Evolutionary conservation across 257 asterid species (phyloP).

Genomic region (Prunella vulgaris): DNA sequence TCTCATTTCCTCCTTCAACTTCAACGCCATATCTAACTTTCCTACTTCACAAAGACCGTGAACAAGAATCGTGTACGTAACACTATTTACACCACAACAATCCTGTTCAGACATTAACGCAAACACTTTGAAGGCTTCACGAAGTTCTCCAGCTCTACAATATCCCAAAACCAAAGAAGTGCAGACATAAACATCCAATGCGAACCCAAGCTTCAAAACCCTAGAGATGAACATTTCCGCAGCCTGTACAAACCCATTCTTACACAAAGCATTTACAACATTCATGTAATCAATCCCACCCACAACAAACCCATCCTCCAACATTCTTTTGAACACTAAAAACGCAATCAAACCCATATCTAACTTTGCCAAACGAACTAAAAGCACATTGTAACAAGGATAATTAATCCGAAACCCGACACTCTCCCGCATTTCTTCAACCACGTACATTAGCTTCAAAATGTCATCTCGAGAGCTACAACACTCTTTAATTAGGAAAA

Average conservation of each 20-base stretch:
- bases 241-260: constrained; percentile 37
- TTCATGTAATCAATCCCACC: constrained; percentile 36
- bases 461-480: constrained; percentile 25
- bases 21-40: constrained; percentile 32
- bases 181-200: constrained; percentile 31
- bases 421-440: constrained; percentile 29
- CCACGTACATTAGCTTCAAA: constrained; percentile 33
- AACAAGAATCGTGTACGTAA: constrained; percentile 33
- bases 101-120: constrained; percentile 36
- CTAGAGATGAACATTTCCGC: constrained; percentile 40
- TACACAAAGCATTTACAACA: constrained; percentile 42
- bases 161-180: constrained; percentile 43
- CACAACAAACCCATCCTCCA: constrained; percentile 33
- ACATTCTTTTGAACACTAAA: constrained; percentile 35
- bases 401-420: constrained; percentile 39
- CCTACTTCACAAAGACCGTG: constrained; percentile 42
- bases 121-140: constrained; percentile 41
- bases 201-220: constrained; percentile 32
- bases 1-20: constrained; percentile 37
- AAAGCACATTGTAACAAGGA: constrained; percentile 42
- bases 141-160: constrained; percentile 35
- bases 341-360: constrained; percentile 35
- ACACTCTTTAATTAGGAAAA: constrained; percentile 30
- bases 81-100: constrained; percentile 42
- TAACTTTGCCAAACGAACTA: constrained; percentile 36